These are phyloP conservation scores for Phytopythium ostracodes DNA, from an alignment of 352 stramenopile genomes.

Conservation along the genomic window DNA sequence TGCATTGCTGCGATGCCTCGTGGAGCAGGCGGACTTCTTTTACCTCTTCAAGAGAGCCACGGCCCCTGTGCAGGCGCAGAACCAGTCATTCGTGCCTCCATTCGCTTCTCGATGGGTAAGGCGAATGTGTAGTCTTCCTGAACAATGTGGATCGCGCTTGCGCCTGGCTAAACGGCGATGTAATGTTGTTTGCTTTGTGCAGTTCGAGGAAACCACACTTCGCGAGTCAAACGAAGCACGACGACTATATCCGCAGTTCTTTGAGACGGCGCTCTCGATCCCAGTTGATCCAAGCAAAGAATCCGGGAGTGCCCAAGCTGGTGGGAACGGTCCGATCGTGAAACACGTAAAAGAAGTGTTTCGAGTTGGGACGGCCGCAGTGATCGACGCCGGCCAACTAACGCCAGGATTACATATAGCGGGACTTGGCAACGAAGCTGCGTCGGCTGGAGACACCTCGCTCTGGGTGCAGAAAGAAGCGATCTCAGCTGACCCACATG, in stretches of 20 bases:
- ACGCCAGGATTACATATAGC: not conserved
- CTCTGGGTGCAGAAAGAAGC: slow-evolving; percentile 9
- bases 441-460: not conserved
- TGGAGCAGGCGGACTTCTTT: slow-evolving; percentile 12
- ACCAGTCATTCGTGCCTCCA: slow-evolving; percentile 12
- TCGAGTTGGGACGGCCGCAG: not conserved
- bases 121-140: not conserved
- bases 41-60: slow-evolving; percentile 16
- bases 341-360: slow-evolving; percentile 25
- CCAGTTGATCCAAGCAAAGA: not conserved
- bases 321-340: slow-evolving; percentile 12
- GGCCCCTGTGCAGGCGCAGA: slow-evolving; percentile 13
- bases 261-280: slow-evolving; percentile 19
- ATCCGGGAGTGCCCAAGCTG: not conserved
- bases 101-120: slow-evolving; percentile 30
- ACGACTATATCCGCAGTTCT: slow-evolving; percentile 62
- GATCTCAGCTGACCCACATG: slow-evolving; percentile 57
- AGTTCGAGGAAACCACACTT: slow-evolving; percentile 40
- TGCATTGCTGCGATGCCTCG: not conserved
- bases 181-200: not conserved
- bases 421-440: not conserved
- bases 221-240: slow-evolving; percentile 56
- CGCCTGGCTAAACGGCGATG: not conserved
- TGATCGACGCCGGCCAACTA: not conserved
- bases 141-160: not conserved